Base-by-base conservation (phyloP, 257 asterid species). In the Misopates orontium region DNA sequence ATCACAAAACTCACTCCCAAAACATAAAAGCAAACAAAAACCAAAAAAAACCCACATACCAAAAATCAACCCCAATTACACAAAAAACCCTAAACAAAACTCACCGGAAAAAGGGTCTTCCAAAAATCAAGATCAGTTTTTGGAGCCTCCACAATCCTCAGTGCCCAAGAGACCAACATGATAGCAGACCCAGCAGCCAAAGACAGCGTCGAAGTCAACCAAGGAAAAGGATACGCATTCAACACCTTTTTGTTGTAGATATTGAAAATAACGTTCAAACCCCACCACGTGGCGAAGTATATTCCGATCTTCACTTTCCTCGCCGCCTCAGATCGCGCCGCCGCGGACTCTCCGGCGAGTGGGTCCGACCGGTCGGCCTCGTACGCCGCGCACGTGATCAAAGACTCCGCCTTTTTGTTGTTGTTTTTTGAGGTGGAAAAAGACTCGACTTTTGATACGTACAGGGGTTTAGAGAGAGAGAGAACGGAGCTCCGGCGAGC, bases 261-360 rank as follows among this genome's bases (percentile, higher is more conserved):
- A 70, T 89, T 93, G 75, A 93, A 93, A 18, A 93, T 62, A 74
- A 93, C 97, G 70, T 93, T 93, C 86, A 93, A 75, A 17, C 79
- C 85, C 98, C 98, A 93, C 98, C 98, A 93, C 8, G 94, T 83
- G 12, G 95, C 98, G 58, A 93, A 93, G 65, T 87, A 89, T 15
- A 90, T 61, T 22, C 97, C 98, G 73, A 93, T 93, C 83, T 90
- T 93, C 59, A 80, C 10, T 69, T 56, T 93, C 83, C 90, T 82
- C 6, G 95, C 89, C 10, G 86, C 77, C 84, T 89, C 96, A 12
- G 89, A 63, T 64, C 42, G 78, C 67, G 53, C 53, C 66, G 42
- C 56, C 47, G 55, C 72, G 42, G 84, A 44, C 0, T 74, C 66
- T 28, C 79, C 87, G 13, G 41, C 8, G 12, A 85, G 68, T 36